Evolutionary conservation across 371 early-diverging fungal species (phyloP), one percentile per base, ranked within the genome.

Genomic region (Encephalitozoon romaleae): DNA sequence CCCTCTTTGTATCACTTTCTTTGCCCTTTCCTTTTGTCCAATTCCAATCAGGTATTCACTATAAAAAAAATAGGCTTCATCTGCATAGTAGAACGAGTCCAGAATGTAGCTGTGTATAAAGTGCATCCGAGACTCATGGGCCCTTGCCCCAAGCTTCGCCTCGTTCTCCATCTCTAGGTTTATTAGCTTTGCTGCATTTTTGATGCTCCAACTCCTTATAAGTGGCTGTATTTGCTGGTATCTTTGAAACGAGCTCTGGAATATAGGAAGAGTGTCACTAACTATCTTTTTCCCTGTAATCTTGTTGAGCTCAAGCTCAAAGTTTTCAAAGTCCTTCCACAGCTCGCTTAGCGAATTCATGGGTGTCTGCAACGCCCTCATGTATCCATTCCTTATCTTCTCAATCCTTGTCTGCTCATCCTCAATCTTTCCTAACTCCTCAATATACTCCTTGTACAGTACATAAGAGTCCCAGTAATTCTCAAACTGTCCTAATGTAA

Each of bases 311-410:
- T 59, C 59, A 8, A 51, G 30, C 54, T 83, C 81, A 59, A 67
- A 83, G 51, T 76, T 73, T 49, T 77, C 79, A 67, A 79, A 80
- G 6, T 70, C 54, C n/a, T 67, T 67, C 45, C 76, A 77, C 25
- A 83, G 55, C 45, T 70, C 71, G 11, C 55, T 52, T 28, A 81
- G 41, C 49, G 55, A 69, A 0, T 38, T 9, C 23, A 81, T 59
- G 3, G 81, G 84, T 8, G 80, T 51, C 18, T 69, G 34, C 11
- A 83, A 21, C 32, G 76, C 67, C 8, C 54, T 65, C n/a, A 42
- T 52, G 47, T 77, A 81, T 8, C 67, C 59, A 47, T 72, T 70
- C 41, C 77, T 72, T 23, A 82, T 78, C 42, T 34, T 71, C 26
- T 81, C 84, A 28, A 38, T 41, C 67, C 71, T 79, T 25, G n/a